Percentiles rank a stretch among this genome's conserved stretches.
Evolutionary conservation across 2,329 filamentous ascomycete species (phyloP).

Genomic region (Chrysoporthe austroafricana): DNA sequence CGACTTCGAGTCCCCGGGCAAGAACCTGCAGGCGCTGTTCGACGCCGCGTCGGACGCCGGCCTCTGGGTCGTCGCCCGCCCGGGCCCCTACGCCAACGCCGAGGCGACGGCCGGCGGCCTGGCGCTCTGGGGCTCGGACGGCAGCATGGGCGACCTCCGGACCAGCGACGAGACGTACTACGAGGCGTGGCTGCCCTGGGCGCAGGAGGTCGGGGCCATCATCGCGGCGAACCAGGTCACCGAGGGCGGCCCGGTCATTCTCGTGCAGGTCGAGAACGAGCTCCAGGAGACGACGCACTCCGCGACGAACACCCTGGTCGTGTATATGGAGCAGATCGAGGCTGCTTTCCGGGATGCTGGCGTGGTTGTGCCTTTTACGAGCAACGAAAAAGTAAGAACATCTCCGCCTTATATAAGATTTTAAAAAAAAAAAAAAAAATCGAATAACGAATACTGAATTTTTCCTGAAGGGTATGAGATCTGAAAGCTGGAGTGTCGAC

Average conservation of each 20-base stretch:
- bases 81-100: constrained; percentile 44
- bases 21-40: constrained; percentile 54
- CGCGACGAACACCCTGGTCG: constrained; percentile 49
- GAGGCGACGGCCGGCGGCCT: constrained; percentile 53
- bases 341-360: constrained; percentile 49
- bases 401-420: not conserved
- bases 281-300: constrained; percentile 48
- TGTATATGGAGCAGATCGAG: constrained; percentile 57
- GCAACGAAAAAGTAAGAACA: constrained; percentile 49
- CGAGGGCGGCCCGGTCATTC: constrained; percentile 54
- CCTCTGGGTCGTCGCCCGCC: constrained; percentile 53
- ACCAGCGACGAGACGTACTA: constrained; percentile 48
- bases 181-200: constrained; percentile 52
- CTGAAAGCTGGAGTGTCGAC: constrained; percentile 56
- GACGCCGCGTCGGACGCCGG: constrained; percentile 56
- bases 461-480: constrained; percentile 42
- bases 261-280: constrained; percentile 59
- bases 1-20: constrained; percentile 55
- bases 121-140: constrained; percentile 48
- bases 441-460: not conserved
- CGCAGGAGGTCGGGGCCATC: constrained; percentile 50
- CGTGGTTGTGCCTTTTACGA: constrained; percentile 52
- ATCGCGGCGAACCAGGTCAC: constrained; percentile 57
- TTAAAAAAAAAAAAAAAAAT: not conserved
- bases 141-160: constrained; percentile 45